A percentile compares a stretch with the other conserved stretches of the same genome.
Evolutionary conservation across 352 stramenopile species (phyloP).

Genomic region (Phytopythium litorale): DNA sequence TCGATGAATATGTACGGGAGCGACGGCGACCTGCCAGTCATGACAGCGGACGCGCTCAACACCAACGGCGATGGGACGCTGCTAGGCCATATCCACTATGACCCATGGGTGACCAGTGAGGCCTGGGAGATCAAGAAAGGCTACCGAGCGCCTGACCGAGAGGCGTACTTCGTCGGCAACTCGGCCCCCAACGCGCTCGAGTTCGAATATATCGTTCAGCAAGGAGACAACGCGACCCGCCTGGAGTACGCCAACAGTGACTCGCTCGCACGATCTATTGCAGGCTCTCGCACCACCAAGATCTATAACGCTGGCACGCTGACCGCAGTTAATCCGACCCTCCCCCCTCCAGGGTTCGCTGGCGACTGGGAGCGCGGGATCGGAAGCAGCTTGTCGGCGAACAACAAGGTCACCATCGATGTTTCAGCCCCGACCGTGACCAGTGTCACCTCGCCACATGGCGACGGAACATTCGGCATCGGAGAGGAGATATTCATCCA

Average conservation of each 20-base stretch:
- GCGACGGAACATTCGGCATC: constrained; percentile 65
- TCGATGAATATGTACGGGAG: constrained; percentile 60
- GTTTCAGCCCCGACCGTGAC: constrained; percentile 42
- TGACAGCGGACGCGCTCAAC: constrained; percentile 55
- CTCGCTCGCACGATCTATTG: constrained; percentile 40
- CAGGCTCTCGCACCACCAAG: constrained; percentile 9
- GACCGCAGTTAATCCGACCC: constrained; percentile 29
- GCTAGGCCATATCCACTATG: constrained; percentile 44
- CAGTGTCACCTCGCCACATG: constrained; percentile 49
- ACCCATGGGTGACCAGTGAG: constrained; percentile 30
- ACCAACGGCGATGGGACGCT: constrained; percentile 28
- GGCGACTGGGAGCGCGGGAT: constrained; percentile 60
- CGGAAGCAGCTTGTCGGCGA: constrained; percentile 52
- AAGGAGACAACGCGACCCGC: constrained; percentile 45
- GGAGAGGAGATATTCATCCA: constrained; percentile 66
- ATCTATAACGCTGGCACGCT: constrained; percentile 39
- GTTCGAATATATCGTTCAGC: constrained; percentile 62
- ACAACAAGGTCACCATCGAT: constrained; percentile 47
- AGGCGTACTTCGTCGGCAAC: constrained; percentile 29
- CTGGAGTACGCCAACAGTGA: constrained; percentile 76
- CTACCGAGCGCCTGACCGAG: constrained; percentile 27
- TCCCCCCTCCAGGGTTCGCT: constrained; percentile 44
- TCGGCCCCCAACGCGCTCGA: constrained; percentile 33
- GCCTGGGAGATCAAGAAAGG: constrained; percentile 73
- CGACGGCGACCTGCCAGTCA: constrained; percentile 61